Evolutionary conservation across 2,329 filamentous ascomycete genomes (phyloP), one percentile per base, ranked within the genome.

Genomic region (Chrysosporium queenslandicum): DNA sequence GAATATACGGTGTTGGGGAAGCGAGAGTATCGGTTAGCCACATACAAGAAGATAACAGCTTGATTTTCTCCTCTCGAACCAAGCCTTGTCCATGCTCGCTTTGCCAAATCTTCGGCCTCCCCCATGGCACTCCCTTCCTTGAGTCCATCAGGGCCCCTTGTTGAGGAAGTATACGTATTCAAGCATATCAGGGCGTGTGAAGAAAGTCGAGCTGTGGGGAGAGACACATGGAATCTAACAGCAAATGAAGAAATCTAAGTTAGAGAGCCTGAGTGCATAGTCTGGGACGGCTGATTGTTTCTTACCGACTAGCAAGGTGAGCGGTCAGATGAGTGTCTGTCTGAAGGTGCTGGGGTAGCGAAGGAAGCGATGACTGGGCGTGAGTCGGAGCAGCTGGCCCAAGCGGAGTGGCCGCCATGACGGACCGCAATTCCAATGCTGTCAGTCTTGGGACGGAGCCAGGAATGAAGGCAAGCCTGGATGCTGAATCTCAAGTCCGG

Each of bases 11-110:
- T 14, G 3, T 37, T 6, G 8, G 7, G 12, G 32, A 9, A 6
- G 8, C 7, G 7, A 34, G 32, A 29, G 27, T 29, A 29, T 29
- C 14, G 14, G 18, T 37, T 16, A n/a, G 23, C 18, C 20, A 79
- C 87, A 75, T 78, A 96, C 89, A 98, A 72, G 62, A 98, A 97
- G 2, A 96, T 77, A 49, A 95, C 75, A 1, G 90, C 87, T 70
- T 98, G 92, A 68, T 94, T 95, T 70, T 98, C 92, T 1, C 86
- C 88, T 49, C 92, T 82, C 57, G 87, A 82, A 45, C 91, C 91
- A 20, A 98, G 74, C 59, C 92, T 80, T 59, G 87, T 79, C 74
- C 85, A 96, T 51, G 91, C 88, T 57, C 89, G 80, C 58, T 86
- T 82, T 20, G 92, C 92, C 65, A 98, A 78, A 62, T 96, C 90